Evolutionary conservation across 768 basidiomycete species (phyloP).

Genomic region (Crassisporium funariophilum): DNA sequence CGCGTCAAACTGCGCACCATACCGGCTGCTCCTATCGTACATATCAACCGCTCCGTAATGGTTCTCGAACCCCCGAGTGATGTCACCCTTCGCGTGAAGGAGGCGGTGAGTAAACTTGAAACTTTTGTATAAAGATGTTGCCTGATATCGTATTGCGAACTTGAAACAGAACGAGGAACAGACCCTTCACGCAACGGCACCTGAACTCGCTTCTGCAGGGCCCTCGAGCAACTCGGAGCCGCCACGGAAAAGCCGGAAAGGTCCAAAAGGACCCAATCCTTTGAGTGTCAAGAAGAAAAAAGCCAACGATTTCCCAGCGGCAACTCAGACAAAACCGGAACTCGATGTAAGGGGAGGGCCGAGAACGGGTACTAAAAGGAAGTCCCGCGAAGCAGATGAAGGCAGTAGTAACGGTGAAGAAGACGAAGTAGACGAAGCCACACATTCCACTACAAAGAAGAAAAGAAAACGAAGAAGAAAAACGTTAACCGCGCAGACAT

Average conservation of each 20-base stretch:
- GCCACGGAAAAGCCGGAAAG: conserved; percentile 59
- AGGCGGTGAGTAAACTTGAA: conserved; percentile 42
- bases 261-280: conserved; percentile 89
- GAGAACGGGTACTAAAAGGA: conserved; percentile 28
- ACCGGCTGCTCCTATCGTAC: conserved; percentile 87
- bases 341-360: conserved; percentile 20
- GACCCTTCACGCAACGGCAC: conserved; percentile 50
- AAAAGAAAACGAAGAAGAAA: conserved; percentile 26
- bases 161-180: conserved; percentile 74
- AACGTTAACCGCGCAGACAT: not conserved
- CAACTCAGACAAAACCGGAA: conserved; percentile 37
- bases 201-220: conserved; percentile 49
- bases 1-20: conserved; percentile 69
- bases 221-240: conserved; percentile 36
- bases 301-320: conserved; percentile 22
- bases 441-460: conserved; percentile 12
- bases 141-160: conserved; percentile 3
- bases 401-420: conserved; percentile 16
- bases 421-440: conserved; percentile 2
- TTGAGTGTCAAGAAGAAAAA: conserved; percentile 91
- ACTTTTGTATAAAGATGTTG: not conserved
- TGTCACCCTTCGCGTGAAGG: conserved; percentile 71
- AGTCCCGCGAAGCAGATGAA: conserved; percentile 19
- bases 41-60: conserved; percentile 91
- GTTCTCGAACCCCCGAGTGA: conserved; percentile 90